Base-by-base conservation (phyloP, 306 rosid species). In the Lagenaria siceraria region DNA sequence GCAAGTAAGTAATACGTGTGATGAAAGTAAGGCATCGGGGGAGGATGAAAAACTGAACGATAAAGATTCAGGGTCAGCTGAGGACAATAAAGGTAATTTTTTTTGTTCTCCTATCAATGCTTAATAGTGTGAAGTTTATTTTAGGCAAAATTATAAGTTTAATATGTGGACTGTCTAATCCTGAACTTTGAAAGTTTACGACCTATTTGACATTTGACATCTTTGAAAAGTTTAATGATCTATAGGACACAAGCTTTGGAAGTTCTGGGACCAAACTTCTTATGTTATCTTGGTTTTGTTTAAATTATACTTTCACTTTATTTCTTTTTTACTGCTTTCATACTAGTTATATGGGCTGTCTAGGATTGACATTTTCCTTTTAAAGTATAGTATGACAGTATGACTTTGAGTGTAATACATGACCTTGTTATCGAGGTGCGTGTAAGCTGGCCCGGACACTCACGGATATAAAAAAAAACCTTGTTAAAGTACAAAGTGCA, bases 51-150 rank as follows among this genome's bases (percentile, higher is more conserved):
- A 78, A 71, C 71, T 56, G 71, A 86, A 82, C 43, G 91, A 85
- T 61, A 86, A 88, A 81, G 80, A 74, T 81, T 81, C 78, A 48
- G 59, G 54, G 8, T 74, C 71, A 81, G 80, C 77, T 48, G 91
- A 84, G 81, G 89, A 87, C 77, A 85, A 72, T 61, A 89, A 81
- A 83, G 98, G 98, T 91, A 87, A 80, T 49, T 29, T 0, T 61
- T 63, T 63, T 17, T 48, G 76, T 27, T 46, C 58, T 35, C 25
- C 10, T 71, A 72, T 27, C 27, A 48, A 22, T 49, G 27, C 25
- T 25, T 18, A 49, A 17, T 52, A 8, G 25, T 27, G 60, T 42
- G 36, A 25, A 25, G 7, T 48, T 48, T 42, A 21, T 17, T 71
- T 42, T 43, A 6, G 54, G 69, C 4, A 33, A 64, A 18, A 35